Evolutionary conservation across 2,329 filamentous ascomycete species (phyloP).

Genomic region (Penicillium sp.): DNA sequence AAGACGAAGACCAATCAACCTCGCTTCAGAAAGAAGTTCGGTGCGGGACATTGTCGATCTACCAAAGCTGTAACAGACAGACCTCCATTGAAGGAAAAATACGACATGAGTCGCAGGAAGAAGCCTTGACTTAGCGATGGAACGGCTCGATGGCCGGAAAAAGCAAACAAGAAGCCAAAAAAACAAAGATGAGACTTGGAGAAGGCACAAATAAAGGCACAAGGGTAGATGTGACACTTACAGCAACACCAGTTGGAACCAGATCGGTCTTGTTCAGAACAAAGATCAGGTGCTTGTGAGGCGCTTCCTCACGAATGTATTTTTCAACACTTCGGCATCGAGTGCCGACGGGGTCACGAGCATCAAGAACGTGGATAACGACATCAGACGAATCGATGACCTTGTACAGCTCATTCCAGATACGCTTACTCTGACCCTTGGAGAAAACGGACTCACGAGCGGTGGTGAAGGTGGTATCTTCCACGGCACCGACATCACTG

Average conservation of each 20-base stretch:
- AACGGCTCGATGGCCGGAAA: constrained; percentile 35
- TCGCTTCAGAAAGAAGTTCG: constrained; percentile 65
- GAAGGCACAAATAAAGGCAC: constrained; percentile 5
- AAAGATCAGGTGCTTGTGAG: constrained; percentile 93
- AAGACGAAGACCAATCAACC: constrained; percentile 85
- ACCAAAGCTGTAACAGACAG: constrained; percentile 99
- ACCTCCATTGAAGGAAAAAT: constrained; percentile 69
- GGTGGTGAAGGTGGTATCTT: constrained; percentile 52
- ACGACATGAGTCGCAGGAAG: constrained; percentile 63
- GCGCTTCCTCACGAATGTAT: constrained; percentile 88
- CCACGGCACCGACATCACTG: constrained; percentile 53
- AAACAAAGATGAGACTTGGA: constrained; percentile 13
- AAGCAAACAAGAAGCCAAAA: constrained; percentile 12
- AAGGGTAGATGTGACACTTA: constrained; percentile 63
- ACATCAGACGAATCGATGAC: constrained; percentile 96
- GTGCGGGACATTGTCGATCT: constrained; percentile 80
- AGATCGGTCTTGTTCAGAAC: constrained; percentile 91
- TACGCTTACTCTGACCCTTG: constrained; percentile 93
- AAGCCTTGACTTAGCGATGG: constrained; percentile 86
- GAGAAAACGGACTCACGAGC: constrained; percentile 86
- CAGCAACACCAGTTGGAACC: constrained; percentile 87
- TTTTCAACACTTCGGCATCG: constrained; percentile 89
- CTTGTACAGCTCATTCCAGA: constrained; percentile 96
- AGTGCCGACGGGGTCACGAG: constrained; percentile 85
- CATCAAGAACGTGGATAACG: constrained; percentile 91